A percentile compares a stretch with the other conserved stretches of the same genome.
phyloP scores from a whole-genome alignment of 768 basidiomycete species.

The Xerocomellus amylosporus region DNA sequence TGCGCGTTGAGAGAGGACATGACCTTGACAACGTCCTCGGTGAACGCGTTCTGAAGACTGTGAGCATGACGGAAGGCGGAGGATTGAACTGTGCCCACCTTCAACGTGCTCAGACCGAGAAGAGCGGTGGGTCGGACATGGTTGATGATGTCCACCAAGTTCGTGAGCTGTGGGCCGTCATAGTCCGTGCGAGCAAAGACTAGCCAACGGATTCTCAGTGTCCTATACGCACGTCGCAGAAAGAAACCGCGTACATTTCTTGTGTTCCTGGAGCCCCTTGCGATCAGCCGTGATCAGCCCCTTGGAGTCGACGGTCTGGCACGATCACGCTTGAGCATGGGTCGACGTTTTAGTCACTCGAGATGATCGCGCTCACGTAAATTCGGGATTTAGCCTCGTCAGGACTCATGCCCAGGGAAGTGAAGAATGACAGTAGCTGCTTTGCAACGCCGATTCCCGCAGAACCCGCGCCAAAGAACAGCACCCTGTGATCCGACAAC shows the following conservation, averaged over 20 bases:
- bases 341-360: background rate
- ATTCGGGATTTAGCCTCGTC: constrained; percentile 66
- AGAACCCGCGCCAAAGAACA: constrained; percentile 56
- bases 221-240: background rate
- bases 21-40: constrained; percentile 53
- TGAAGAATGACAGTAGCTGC: constrained; percentile 48
- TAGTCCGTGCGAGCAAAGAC: constrained; percentile 75
- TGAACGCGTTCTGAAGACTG: constrained; percentile 50
- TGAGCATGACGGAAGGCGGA: background rate
- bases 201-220: constrained; percentile 17
- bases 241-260: constrained; percentile 49
- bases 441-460: constrained; percentile 55
- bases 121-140: constrained; percentile 76
- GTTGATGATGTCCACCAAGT: constrained; percentile 63
- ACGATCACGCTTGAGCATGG: constrained; percentile 12
- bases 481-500: constrained; percentile 50
- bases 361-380: constrained; percentile 45
- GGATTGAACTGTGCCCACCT: constrained; percentile 17
- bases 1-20: constrained; percentile 64
- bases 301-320: constrained; percentile 70
- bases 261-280: constrained; percentile 68
- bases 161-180: constrained; percentile 56
- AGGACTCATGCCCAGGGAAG: constrained; percentile 53
- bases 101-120: constrained; percentile 65
- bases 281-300: constrained; percentile 72